Evolutionary conservation across 805 yeast genomes (phyloP).

Genomic region (Candida berthetii): DNA sequence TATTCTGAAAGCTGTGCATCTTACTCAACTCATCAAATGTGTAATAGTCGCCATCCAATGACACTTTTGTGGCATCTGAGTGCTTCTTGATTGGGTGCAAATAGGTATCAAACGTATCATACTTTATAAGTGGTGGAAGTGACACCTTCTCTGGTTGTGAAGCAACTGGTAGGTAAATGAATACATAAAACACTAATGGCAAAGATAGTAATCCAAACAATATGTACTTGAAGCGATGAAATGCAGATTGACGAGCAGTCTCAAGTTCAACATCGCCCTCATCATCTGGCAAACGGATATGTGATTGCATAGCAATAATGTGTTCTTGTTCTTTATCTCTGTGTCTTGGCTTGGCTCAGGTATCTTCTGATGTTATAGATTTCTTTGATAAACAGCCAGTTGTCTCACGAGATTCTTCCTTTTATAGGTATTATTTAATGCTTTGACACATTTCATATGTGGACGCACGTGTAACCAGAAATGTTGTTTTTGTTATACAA

Average conservation of each 20-base stretch:
- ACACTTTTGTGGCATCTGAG: neutral
- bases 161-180: neutral
- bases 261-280: no score
- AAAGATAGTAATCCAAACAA: neutral
- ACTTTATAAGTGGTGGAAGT: neutral
- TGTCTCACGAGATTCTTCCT: no score
- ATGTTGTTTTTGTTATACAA: no score
- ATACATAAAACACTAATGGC: neutral
- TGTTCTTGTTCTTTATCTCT: no score
- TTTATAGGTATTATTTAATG: no score
- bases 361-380: no score
- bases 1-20: neutral
- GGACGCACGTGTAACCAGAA: no score
- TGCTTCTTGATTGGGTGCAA: no score
- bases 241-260: neutral
- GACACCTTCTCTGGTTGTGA: constrained; percentile 1
- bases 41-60: neutral
- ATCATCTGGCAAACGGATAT: neutral
- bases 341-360: no score
- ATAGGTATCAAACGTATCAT: neutral
- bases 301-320: no score
- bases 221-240: neutral
- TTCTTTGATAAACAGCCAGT: no score
- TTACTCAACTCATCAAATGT: neutral
- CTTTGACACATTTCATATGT: no score